Evolutionary conservation across 176 grass and related monocot genomes (phyloP).

Genomic region (Pontederia paniculata): DNA sequence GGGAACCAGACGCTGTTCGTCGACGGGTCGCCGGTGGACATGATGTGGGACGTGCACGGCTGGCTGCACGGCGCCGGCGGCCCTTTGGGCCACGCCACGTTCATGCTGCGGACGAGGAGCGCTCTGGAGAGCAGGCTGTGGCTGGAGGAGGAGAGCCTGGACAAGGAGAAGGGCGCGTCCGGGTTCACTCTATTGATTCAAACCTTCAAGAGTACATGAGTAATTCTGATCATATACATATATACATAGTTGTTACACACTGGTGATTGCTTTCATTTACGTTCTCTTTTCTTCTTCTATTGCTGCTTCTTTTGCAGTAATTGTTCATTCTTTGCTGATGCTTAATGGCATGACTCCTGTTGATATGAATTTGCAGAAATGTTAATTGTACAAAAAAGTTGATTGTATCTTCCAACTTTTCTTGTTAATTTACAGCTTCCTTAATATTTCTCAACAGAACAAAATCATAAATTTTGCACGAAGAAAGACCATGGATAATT

Average conservation of each 20-base stretch:
- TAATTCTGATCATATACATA: not conserved
- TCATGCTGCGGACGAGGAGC: conserved; percentile 77
- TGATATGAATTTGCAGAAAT: not conserved
- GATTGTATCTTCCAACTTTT: too few species aligned
- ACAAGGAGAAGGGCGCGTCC: conserved; percentile 23
- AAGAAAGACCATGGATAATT: too few species aligned
- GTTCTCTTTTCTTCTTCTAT: not conserved
- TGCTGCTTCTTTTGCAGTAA: not conserved
- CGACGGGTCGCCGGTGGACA: conserved; percentile 62
- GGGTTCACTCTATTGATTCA: conserved; percentile 51
- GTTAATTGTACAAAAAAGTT: too few species aligned
- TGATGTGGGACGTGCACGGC: conserved; percentile 94
- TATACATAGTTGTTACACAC: not conserved
- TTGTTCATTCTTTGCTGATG: too few species aligned
- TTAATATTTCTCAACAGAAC: too few species aligned
- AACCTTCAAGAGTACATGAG: conserved; percentile 23
- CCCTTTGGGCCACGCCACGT: conserved; percentile 35
- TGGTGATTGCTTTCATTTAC: not conserved
- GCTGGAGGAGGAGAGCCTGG: conserved; percentile 61
- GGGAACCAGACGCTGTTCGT: conserved; percentile 60
- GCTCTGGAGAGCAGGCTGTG: conserved; percentile 38
- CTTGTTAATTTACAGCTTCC: too few species aligned
- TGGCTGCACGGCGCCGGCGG: conserved; percentile 43
- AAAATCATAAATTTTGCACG: too few species aligned
- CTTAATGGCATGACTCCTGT: not conserved